phyloP scores from a whole-genome alignment of 78 protist species.

The Dictyostelium firmibasis region DNA sequence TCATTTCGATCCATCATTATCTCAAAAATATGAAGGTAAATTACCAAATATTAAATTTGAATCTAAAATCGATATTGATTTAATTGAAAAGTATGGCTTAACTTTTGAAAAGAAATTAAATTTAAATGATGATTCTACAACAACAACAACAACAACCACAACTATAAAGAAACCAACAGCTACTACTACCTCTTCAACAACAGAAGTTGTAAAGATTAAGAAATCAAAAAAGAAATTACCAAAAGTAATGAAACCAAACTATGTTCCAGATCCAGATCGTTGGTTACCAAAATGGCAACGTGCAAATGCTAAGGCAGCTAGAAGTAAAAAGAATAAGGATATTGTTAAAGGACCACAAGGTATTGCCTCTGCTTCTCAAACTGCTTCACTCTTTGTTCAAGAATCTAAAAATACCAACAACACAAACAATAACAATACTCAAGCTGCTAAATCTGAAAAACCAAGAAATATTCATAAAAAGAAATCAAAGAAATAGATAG shows the following conservation, averaged over 20 bases:
- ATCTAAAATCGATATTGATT: constrained; percentile 42
- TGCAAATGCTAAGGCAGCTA: neutral
- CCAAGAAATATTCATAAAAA: constrained; percentile 63
- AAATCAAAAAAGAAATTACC: constrained; percentile 66
- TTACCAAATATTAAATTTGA: constrained; percentile 40
- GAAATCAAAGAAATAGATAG: constrained; percentile 4
- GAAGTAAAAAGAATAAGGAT: neutral
- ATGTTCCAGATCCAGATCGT: constrained; percentile 62
- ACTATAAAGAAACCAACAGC: neutral
- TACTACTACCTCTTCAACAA: neutral
- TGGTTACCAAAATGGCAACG: constrained; percentile 81
- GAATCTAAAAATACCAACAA: neutral
- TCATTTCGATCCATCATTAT: constrained; percentile 56
- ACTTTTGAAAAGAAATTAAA: constrained; percentile 31
- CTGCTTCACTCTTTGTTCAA: neutral
- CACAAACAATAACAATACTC: neutral
- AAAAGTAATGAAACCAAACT: constrained; percentile 22
- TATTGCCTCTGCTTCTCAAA: constrained; percentile 15
- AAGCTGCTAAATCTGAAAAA: neutral
- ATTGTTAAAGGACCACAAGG: constrained; percentile 66
- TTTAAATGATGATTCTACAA: neutral
- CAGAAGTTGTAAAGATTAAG: neutral
- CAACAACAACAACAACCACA: neutral
- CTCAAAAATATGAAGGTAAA: constrained; percentile 63
- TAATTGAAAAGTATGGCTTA: constrained; percentile 53